phyloP scores from a whole-genome alignment of 2,329 filamentous ascomycete species.

The Emericellopsis cladophorae region DNA sequence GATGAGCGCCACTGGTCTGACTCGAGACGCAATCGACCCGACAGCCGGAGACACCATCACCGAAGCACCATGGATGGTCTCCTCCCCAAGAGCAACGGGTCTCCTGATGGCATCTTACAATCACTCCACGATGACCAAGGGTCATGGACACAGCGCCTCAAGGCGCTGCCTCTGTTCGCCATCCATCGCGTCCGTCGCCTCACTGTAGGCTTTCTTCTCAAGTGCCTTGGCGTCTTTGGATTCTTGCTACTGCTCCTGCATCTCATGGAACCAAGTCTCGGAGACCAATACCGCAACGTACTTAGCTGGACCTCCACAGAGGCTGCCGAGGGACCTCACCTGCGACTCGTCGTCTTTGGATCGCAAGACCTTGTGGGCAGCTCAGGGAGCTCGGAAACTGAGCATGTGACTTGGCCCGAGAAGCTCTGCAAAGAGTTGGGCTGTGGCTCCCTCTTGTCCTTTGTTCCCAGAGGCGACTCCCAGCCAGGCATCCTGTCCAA shows the following conservation, averaged over 20 bases:
- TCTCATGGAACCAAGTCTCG: constrained; percentile 9
- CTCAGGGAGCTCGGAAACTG: constrained; percentile 12
- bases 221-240: constrained; percentile 11
- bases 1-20: too few species aligned
- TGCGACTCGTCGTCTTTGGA: constrained; percentile 40
- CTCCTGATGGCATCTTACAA: neutral
- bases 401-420: constrained; percentile 29
- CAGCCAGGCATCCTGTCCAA: constrained; percentile 41
- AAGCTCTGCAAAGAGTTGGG: constrained; percentile 33
- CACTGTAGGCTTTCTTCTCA: constrained; percentile 15
- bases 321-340: constrained; percentile 13
- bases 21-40: too few species aligned
- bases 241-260: constrained; percentile 14
- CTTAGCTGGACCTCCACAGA: constrained; percentile 8
- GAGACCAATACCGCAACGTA: constrained; percentile 11
- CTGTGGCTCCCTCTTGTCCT: constrained; percentile 31
- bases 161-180: constrained; percentile 22
- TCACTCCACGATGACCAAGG: neutral
- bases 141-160: neutral
- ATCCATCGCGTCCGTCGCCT: constrained; percentile 27
- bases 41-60: too few species aligned
- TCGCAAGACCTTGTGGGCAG: constrained; percentile 32
- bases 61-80: neutral
- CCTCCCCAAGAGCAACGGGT: neutral
- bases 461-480: constrained; percentile 26